Conservation (phyloP, 2,329 filamentous ascomycete species). For the Xylariaceae sp. region DNA sequence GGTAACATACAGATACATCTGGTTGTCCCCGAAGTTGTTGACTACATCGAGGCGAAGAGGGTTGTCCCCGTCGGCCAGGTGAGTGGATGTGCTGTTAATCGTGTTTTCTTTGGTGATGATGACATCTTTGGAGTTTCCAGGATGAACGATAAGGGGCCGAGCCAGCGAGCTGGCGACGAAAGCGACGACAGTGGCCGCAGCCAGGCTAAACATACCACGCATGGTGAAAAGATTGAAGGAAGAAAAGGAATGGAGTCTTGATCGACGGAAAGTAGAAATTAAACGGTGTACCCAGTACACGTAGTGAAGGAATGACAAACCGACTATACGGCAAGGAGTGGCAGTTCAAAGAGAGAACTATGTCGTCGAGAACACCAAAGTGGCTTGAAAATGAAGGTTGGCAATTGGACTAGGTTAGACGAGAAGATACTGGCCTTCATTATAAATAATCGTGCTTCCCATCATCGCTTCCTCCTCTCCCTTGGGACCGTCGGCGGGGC, state of each 20-base stretch:
- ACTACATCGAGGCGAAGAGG: conserved; percentile 28
- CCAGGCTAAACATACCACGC: conserved; percentile 24
- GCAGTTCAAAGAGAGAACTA: conserved; percentile 25
- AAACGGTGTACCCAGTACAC: conserved; percentile 20
- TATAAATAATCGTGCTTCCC: conserved; percentile 10
- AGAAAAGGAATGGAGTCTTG: too few relatives aligned
- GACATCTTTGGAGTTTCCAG: conserved; percentile 30
- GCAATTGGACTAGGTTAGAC: conserved; percentile 9
- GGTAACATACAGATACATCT: conserved; percentile 38
- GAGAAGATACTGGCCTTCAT: conserved; percentile 1
- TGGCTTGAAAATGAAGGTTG: too few relatives aligned
- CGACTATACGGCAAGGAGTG: conserved; percentile 22
- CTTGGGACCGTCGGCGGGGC: conserved; percentile 1
- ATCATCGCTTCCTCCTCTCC: background rate
- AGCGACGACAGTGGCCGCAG: conserved; percentile 21
- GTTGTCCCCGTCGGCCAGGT: conserved; percentile 6
- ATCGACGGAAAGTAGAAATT: conserved; percentile 12
- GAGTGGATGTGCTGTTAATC: conserved; percentile 32
- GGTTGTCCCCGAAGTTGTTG: conserved; percentile 35
- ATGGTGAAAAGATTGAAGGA: conserved; percentile 16
- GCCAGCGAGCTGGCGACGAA: conserved; percentile 29
- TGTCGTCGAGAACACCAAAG: conserved; percentile 10
- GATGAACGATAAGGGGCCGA: conserved; percentile 16
- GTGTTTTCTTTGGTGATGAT: conserved; percentile 35
- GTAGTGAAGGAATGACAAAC: conserved; percentile 23